Evolutionary conservation across 371 early-diverging fungal species (phyloP).

Genomic region (Apophysomyces trapeziformis): DNA sequence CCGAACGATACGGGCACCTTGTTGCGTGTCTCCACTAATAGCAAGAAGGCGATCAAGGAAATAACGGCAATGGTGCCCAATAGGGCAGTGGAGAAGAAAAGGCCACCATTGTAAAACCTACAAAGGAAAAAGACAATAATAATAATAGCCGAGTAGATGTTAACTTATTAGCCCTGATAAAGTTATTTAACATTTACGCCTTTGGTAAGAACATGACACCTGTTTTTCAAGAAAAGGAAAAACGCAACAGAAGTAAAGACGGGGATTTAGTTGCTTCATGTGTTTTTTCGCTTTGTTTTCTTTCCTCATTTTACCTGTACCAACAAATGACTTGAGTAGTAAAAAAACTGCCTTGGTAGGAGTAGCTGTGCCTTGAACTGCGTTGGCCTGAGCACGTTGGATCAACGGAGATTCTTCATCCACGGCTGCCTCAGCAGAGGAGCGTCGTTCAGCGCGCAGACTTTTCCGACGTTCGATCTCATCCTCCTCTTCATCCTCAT

Average conservation of each 20-base stretch:
- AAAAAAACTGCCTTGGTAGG: conserved; percentile 72
- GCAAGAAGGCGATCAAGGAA: conserved; percentile 63
- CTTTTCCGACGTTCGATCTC: conserved; percentile 44
- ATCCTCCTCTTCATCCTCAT: conserved; percentile 77
- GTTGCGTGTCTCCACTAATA: conserved; percentile 63
- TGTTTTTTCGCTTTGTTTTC: too few relatives aligned
- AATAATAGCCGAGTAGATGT: neutral
- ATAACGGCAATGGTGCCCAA: conserved; percentile 57
- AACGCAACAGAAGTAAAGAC: conserved; percentile 12
- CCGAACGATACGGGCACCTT: conserved; percentile 68
- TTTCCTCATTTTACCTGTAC: conserved; percentile 58
- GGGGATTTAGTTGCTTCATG: too few relatives aligned
- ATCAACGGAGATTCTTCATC: conserved; percentile 54
- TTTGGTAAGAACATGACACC: conserved; percentile 81
- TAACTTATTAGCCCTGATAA: neutral
- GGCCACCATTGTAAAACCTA: conserved; percentile 71
- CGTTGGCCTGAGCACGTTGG: conserved; percentile 38
- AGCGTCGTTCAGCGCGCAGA: conserved; percentile 19
- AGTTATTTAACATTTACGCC: conserved; percentile 36
- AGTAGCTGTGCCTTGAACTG: conserved; percentile 73
- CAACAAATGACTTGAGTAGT: conserved; percentile 78
- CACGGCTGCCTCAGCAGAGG: conserved; percentile 9
- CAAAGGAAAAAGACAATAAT: conserved; percentile 8
- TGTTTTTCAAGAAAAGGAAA: conserved; percentile 43
- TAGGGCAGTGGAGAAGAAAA: conserved; percentile 59